Base-by-base conservation (phyloP, 495 filamentous ascomycete species). In the Aspergillus carlsbadensis region DNA sequence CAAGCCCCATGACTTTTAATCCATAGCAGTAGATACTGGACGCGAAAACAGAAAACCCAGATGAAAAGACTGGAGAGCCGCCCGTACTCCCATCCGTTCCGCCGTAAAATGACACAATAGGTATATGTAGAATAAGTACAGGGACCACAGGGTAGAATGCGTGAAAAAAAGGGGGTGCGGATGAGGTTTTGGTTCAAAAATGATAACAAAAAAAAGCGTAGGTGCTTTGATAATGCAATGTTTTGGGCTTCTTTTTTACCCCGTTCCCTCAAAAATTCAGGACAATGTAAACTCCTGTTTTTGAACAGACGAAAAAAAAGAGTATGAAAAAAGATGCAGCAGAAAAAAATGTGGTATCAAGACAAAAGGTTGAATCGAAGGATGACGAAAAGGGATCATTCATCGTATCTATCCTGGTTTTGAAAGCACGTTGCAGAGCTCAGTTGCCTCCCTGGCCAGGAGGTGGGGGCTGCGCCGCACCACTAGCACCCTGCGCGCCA, bases 381-480 rank as follows among this genome's bases (percentile, higher is more conserved):
- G 49, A 41, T 15, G 47, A 48, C 17, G 45, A 52, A 45, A 11
- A 35, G 46, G 44, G 47, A 41, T 39, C 52, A 24, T 15, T 24
- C 41, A 51, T 57, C 53, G 33, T 57, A 26, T 18, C 49, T 45
- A 31, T 44, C 43, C 17, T 52, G 15, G 44, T 48, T 34, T 43
- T 34, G 10, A 47, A 2, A 33, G 7, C 33, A 10, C 3, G 17
- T 71, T 44, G n/a, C n/a, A n/a, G n/a, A n/a, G n/a, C n/a, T n/a
- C n/a, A 71, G 54, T 66, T 69, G 24, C 68, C 49, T 57, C 58
- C 69, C 58, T 75, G 72, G 36, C 78, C 77, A n/a, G 76, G 75
- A 37, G 78, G 71, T 13, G 79, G 78, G 7, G 79, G 77, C 51
- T 80, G 78, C 48, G 36, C 55, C 51, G 13, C 69, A 58, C 59